A percentile compares a stretch with the other conserved stretches of the same genome.
Evolutionary conservation across 2,329 filamentous ascomycete genomes (phyloP).

Genomic region (Eutypa lata): DNA sequence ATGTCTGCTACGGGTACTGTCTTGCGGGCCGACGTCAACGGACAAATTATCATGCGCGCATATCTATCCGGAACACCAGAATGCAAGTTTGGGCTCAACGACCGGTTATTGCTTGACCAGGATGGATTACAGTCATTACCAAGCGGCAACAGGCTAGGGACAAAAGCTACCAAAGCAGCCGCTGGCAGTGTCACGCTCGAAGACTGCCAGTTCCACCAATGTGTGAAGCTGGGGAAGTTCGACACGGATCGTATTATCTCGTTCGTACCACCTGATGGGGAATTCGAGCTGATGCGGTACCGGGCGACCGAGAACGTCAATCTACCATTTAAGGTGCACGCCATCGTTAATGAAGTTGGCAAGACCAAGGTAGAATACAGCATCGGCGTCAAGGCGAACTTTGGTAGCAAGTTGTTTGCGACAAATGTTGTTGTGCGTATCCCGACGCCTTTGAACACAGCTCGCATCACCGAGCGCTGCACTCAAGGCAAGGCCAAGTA

Average conservation of each 20-base stretch:
- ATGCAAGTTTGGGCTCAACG: slow-evolving; percentile 98
- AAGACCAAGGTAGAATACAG: slow-evolving; percentile 98
- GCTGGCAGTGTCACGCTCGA: slow-evolving; percentile 94
- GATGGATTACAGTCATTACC: slow-evolving; percentile 63
- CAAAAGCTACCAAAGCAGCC: slow-evolving; percentile 90
- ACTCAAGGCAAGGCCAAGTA: slow-evolving; percentile 98
- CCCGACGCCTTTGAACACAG: slow-evolving; percentile 94
- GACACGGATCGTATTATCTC: slow-evolving; percentile 95
- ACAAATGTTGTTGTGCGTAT: slow-evolving; percentile 95
- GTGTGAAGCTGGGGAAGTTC: slow-evolving; percentile 95
- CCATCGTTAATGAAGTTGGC: slow-evolving; percentile 95
- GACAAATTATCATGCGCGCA: slow-evolving; percentile 97
- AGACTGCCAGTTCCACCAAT: slow-evolving; percentile 98
- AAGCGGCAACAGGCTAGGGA: slow-evolving; percentile 73
- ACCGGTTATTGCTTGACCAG: slow-evolving; percentile 85
- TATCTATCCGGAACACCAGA: slow-evolving; percentile 95
- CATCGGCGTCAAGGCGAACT: slow-evolving; percentile 96
- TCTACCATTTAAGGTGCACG: slow-evolving; percentile 96
- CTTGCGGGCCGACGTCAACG: slow-evolving; percentile 90
- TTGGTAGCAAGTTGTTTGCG: slow-evolving; percentile 91
- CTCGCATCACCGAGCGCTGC: slow-evolving; percentile 86
- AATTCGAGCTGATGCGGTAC: slow-evolving; percentile 98
- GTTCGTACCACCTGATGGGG: slow-evolving; percentile 93
- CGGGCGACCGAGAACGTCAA: slow-evolving; percentile 98
- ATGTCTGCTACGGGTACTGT: slow-evolving; percentile 98